A percentile compares a stretch with the other conserved stretches of the same genome.
These are phyloP conservation scores for Talaromyces wortmannii DNA, from an alignment of 495 filamentous ascomycete genomes.

Conservation along the genomic window DNA sequence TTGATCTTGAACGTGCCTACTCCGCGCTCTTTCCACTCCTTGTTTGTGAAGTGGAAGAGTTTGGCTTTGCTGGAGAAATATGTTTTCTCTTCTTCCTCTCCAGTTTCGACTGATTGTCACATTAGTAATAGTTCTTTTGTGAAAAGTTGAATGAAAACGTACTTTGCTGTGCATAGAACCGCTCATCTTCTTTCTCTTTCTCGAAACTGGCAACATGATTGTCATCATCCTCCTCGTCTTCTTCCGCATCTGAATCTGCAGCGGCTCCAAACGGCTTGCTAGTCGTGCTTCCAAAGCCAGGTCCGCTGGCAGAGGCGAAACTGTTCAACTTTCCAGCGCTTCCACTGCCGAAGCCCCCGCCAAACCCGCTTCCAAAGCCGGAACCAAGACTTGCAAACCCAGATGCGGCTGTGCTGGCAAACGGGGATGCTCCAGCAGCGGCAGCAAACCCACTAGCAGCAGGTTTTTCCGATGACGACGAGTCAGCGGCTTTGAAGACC, in stretches of 20 bases:
- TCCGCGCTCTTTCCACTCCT: slow-evolving; percentile 85
- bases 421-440: slow-evolving; percentile 17
- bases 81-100: slow-evolving; percentile 60
- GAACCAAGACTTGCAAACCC: slow-evolving; percentile 29
- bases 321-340: slow-evolving; percentile 49
- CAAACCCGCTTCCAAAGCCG: slow-evolving; percentile 46
- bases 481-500: slow-evolving; percentile 22
- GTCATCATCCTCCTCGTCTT: slow-evolving; percentile 36
- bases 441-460: slow-evolving; percentile 26
- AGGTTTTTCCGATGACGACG: slow-evolving; percentile 10
- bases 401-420: slow-evolving; percentile 16
- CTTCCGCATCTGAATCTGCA: slow-evolving; percentile 50
- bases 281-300: slow-evolving; percentile 45
- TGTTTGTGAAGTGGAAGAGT: slow-evolving; percentile 64
- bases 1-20: slow-evolving; percentile 81
- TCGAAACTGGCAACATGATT: slow-evolving; percentile 40
- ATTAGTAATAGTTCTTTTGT: slow-evolving; percentile 6
- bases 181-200: slow-evolving; percentile 54
- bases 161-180: slow-evolving; percentile 63
- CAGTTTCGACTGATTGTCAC: slow-evolving; percentile 55
- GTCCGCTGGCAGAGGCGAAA: slow-evolving; percentile 60
- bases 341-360: slow-evolving; percentile 43
- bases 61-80: slow-evolving; percentile 65
- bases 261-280: slow-evolving; percentile 66
- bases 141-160: slow-evolving; percentile 20